phyloP scores from a whole-genome alignment of 805 yeast genomes.

The Kuraishia ogatae region DNA sequence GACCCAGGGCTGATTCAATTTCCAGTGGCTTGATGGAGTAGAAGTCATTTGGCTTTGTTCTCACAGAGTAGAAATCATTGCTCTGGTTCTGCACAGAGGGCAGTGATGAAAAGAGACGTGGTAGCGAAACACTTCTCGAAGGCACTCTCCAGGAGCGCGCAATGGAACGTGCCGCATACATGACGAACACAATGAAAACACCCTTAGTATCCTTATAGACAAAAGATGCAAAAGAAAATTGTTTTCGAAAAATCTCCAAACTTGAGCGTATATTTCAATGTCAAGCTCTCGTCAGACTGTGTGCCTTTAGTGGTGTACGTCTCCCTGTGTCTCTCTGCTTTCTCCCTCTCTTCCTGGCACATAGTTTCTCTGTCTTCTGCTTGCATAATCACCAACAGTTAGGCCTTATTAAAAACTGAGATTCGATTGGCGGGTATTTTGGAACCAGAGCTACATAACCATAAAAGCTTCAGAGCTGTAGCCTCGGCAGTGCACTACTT shows the following conservation, averaged over 20 bases:
- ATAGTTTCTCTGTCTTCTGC: not conserved
- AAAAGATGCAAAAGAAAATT: not conserved
- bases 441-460: not conserved
- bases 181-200: not conserved
- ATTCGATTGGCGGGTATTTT: not conserved
- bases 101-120: constrained; percentile 1
- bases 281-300: not conserved
- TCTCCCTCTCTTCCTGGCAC: not conserved
- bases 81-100: constrained; percentile 1
- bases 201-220: not conserved
- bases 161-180: not conserved
- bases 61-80: constrained; percentile 12
- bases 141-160: constrained; percentile 1
- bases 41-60: not conserved
- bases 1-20: constrained; percentile 34
- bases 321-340: not conserved
- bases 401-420: not conserved
- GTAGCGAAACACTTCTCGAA: not conserved
- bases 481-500: not conserved
- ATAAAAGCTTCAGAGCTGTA: not conserved
- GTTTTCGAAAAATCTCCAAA: not conserved
- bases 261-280: not conserved
- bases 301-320: not conserved
- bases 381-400: not conserved
- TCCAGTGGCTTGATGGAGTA: not conserved